Percentiles rank a stretch among this genome's conserved stretches.
Conservation (phyloP, 768 basidiomycete genomes). For the Filobasidium wieringae region DNA sequence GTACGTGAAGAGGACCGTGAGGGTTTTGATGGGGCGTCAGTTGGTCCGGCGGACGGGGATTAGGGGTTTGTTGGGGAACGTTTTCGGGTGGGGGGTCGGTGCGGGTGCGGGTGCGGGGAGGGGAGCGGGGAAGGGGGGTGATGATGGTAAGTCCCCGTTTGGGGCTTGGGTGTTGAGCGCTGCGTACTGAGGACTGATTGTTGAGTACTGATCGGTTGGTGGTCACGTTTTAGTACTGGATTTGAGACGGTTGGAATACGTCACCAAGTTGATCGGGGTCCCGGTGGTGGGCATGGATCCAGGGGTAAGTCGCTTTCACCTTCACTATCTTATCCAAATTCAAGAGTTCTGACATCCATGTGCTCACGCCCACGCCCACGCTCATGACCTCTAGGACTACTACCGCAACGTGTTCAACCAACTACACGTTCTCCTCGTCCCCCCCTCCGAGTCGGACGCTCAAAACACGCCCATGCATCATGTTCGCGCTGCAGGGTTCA, state of each 20-base stretch:
- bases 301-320: slow-evolving; percentile 44
- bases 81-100: slow-evolving; percentile 19
- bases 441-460: slow-evolving; percentile 4
- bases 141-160: not conserved
- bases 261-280: slow-evolving; percentile 55
- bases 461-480: slow-evolving; percentile 8
- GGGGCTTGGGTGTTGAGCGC: not conserved
- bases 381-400: slow-evolving; percentile 51
- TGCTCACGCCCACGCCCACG: not conserved
- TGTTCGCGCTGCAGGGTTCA: slow-evolving; percentile 20
- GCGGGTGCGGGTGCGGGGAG: too few relatives aligned
- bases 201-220: not conserved
- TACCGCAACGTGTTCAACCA: slow-evolving; percentile 36
- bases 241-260: slow-evolving; percentile 53
- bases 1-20: slow-evolving; percentile 16
- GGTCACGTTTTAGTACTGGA: slow-evolving; percentile 15
- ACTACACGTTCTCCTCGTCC: slow-evolving; percentile 6
- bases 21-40: slow-evolving; percentile 20
- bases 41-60: slow-evolving; percentile 20
- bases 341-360: not conserved
- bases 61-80: slow-evolving; percentile 23
- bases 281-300: slow-evolving; percentile 47
- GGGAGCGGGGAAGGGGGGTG: slow-evolving; percentile 12
- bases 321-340: not conserved
- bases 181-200: not conserved